Evolutionary conservation across 1,139 yeast species (phyloP), one percentile per base, ranked within the genome.

Genomic region (Pichia sp.): DNA sequence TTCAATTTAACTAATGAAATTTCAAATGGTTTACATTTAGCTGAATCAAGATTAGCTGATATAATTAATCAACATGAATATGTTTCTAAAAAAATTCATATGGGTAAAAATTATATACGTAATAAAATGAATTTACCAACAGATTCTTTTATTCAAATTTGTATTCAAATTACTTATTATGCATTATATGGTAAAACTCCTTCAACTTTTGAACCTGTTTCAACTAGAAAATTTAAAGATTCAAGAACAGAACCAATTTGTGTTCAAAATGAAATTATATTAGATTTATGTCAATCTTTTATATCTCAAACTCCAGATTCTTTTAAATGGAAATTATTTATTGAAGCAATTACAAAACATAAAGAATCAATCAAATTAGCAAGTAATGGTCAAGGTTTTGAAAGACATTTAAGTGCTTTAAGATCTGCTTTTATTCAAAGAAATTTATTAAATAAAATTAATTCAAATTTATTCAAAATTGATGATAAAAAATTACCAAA

Each of bases 21-120:
- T 39, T 59, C 61, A 41, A 55, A 59, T 18, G 65, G 76, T 24
- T 74, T 83, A 25, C 88, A 79, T 59, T 65, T 81, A 31, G 79
- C 88, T 1, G 91, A 83, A 56, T 83, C 89, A 0, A 70, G 88
- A 49, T 64, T 83, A 47, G 82, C 89, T 2, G 93, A 83, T 60
- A 67, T 81, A 50, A 79, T 83, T 40, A 73, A 79, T 49, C 85
- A 82, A 52, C 86, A 82, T 60, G 80, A 78, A 49, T 75, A 50
- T 67, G 68, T 56, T 31, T 53, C 59, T 3, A 53, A 59, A 25
- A 61, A 63, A 1, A 55, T 71, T 14, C 33, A 38, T 7, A 61
- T 63, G 51, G 77, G 78, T 6, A 57, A 64, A 35, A 61, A 74
- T 22, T 71, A 64, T 40, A 55, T 79, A 33, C 68, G 73, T 5